Conservation (phyloP, 1,284 basidiomycete genomes). For the Termitomyces sp. region DNA sequence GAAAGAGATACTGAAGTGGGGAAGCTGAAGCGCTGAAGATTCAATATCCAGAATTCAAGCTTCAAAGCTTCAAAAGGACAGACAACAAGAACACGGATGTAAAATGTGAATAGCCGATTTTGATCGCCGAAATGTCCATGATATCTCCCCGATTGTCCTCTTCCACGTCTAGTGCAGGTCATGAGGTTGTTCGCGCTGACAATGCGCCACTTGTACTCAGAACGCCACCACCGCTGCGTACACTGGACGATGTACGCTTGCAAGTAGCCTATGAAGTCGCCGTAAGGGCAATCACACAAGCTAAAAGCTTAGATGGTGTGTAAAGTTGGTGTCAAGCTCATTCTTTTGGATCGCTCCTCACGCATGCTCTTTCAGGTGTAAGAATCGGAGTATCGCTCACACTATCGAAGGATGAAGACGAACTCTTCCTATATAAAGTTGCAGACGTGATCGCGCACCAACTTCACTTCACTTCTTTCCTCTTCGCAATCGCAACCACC, state of each 20-base stretch:
- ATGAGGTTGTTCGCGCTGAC: conserved; percentile 1
- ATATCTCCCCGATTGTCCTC: conserved; percentile 10
- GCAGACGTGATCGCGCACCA: conserved; percentile 37
- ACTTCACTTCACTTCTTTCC: conserved; percentile 38
- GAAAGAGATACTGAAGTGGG: too few species aligned
- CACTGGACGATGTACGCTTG: conserved; percentile 54
- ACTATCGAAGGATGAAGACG: conserved; percentile 48
- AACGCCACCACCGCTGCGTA: conserved; percentile 28
- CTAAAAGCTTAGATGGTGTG: conserved; percentile 40
- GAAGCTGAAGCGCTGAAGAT: too few species aligned
- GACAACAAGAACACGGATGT: neutral
- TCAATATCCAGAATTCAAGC: too few species aligned
- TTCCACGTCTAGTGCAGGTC: conserved; percentile 1
- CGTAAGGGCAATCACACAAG: conserved; percentile 45
- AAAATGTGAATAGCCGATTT: neutral
- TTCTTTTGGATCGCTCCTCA: neutral
- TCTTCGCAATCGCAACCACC: conserved; percentile 39
- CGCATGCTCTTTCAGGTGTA: conserved; percentile 26
- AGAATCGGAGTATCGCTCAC: conserved; percentile 54
- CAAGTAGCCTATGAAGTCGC: conserved; percentile 61
- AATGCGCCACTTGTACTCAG: neutral
- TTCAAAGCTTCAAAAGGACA: too few species aligned
- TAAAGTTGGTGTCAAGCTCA: neutral
- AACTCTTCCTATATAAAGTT: conserved; percentile 49
- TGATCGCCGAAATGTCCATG: conserved; percentile 11